A percentile compares a stretch with the other conserved stretches of the same genome.
phyloP scores from a whole-genome alignment of 2,329 filamentous ascomycete species.

The Penicillium polonicum region DNA sequence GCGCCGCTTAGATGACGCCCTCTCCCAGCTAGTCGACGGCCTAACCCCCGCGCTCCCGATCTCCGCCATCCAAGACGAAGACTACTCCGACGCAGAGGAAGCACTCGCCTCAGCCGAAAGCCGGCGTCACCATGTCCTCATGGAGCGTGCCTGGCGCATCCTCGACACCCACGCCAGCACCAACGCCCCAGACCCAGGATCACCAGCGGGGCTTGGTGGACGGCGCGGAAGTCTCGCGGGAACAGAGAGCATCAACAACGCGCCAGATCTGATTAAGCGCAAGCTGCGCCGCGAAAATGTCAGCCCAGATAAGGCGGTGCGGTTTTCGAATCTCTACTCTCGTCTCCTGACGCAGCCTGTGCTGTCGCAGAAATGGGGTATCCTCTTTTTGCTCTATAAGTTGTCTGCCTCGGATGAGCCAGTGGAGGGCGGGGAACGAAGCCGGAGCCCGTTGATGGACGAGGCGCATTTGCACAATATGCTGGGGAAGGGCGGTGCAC shows the following conservation, averaged over 20 bases:
- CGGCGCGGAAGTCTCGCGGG: constrained; percentile 35
- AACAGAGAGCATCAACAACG: constrained; percentile 70
- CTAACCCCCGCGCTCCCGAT: constrained; percentile 39
- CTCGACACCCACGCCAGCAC: constrained; percentile 33
- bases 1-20: constrained; percentile 45
- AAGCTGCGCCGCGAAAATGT: constrained; percentile 77
- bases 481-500: constrained; percentile 28
- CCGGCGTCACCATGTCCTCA: constrained; percentile 33
- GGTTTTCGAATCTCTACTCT: constrained; percentile 88
- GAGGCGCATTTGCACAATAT: constrained; percentile 41
- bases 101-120: constrained; percentile 39
- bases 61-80: constrained; percentile 29
- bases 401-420: constrained; percentile 62
- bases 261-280: constrained; percentile 86
- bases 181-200: constrained; percentile 25
- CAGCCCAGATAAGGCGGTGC: constrained; percentile 70
- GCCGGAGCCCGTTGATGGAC: constrained; percentile 42
- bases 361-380: constrained; percentile 93
- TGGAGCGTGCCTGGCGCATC: constrained; percentile 42
- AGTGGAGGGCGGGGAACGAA: constrained; percentile 27
- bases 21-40: constrained; percentile 45
- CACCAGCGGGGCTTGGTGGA: constrained; percentile 23
- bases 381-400: constrained; percentile 85
- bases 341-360: constrained; percentile 87
- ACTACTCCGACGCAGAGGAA: constrained; percentile 36